Evolutionary conservation across 768 basidiomycete species (phyloP).

Genomic region (Xerocomus brunneocitrinus): DNA sequence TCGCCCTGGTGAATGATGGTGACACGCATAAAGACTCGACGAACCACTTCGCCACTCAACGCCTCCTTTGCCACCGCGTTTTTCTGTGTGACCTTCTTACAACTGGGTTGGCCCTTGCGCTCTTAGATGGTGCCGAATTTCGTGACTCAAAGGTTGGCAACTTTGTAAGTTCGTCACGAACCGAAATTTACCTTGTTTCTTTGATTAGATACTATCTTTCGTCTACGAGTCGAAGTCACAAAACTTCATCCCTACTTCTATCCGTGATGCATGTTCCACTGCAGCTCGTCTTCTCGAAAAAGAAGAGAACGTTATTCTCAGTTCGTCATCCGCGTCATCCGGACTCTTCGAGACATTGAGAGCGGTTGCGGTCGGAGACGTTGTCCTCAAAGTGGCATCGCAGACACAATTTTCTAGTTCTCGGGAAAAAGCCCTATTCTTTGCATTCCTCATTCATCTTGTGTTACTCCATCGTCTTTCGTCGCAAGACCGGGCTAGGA

Average conservation of each 20-base stretch:
- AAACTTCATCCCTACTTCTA: constrained; percentile 11
- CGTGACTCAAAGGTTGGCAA: constrained; percentile 55
- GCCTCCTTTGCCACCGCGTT: constrained; percentile 43
- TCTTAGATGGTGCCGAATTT: constrained; percentile 53
- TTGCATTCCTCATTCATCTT: constrained; percentile 37
- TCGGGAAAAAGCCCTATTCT: constrained; percentile 25
- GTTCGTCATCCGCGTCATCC: not conserved
- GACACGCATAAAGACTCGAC: constrained; percentile 22
- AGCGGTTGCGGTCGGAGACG: not conserved
- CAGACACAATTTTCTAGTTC: not conserved
- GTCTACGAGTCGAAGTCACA: constrained; percentile 43
- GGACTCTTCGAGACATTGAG: not conserved
- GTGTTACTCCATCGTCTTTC: constrained; percentile 36
- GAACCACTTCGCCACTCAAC: constrained; percentile 16
- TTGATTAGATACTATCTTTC: constrained; percentile 52
- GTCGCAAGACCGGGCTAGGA: constrained; percentile 38
- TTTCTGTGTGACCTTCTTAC: constrained; percentile 48
- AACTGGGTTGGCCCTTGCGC: constrained; percentile 46
- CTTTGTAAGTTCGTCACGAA: not conserved
- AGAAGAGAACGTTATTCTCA: not conserved
- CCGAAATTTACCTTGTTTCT: not conserved
- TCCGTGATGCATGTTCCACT: constrained; percentile 5
- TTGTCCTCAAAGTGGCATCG: constrained; percentile 11
- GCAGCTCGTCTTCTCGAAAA: constrained; percentile 13
- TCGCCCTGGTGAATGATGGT: constrained; percentile 56